Evolutionary conservation across 495 filamentous ascomycete species (phyloP).

Genomic region (Jackrogersella multiformis): DNA sequence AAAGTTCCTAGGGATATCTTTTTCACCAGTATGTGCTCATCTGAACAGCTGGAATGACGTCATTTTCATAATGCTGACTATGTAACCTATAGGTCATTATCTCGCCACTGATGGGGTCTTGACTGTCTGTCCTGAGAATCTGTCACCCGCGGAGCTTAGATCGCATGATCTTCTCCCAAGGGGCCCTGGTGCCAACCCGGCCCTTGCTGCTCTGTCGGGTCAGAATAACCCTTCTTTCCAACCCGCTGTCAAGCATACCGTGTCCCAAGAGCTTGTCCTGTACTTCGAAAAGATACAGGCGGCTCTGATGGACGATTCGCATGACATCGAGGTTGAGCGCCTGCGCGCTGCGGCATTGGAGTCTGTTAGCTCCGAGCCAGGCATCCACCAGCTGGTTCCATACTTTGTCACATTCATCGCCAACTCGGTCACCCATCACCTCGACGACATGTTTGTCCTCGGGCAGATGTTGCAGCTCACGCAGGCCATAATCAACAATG

Average conservation of each 20-base stretch:
- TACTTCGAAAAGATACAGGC: constrained; percentile 94
- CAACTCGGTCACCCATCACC: constrained; percentile 90
- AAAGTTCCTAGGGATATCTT: constrained; percentile 93
- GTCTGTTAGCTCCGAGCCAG: constrained; percentile 83
- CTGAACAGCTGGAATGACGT: background rate
- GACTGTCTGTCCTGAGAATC: constrained; percentile 94
- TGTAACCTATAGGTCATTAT: constrained; percentile 78
- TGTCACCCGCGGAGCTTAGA: constrained; percentile 79
- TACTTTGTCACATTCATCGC: constrained; percentile 96
- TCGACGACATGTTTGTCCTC: constrained; percentile 85
- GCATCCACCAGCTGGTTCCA: constrained; percentile 91
- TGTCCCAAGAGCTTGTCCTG: constrained; percentile 94
- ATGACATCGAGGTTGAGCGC: constrained; percentile 70
- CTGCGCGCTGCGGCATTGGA: constrained; percentile 86
- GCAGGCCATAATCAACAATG: constrained; percentile 82
- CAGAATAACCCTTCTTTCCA: constrained; percentile 83
- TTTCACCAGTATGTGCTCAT: constrained; percentile 74
- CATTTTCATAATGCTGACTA: constrained; percentile 26
- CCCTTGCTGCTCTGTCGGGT: constrained; percentile 81
- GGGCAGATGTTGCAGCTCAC: constrained; percentile 91
- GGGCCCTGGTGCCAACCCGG: constrained; percentile 83
- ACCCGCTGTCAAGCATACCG: constrained; percentile 90
- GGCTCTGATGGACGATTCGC: constrained; percentile 83
- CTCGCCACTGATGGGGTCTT: constrained; percentile 95
- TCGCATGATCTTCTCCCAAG: constrained; percentile 87